Evolutionary conservation across 345 rosid genomes (phyloP).

Genomic region (Mangifera indica): DNA sequence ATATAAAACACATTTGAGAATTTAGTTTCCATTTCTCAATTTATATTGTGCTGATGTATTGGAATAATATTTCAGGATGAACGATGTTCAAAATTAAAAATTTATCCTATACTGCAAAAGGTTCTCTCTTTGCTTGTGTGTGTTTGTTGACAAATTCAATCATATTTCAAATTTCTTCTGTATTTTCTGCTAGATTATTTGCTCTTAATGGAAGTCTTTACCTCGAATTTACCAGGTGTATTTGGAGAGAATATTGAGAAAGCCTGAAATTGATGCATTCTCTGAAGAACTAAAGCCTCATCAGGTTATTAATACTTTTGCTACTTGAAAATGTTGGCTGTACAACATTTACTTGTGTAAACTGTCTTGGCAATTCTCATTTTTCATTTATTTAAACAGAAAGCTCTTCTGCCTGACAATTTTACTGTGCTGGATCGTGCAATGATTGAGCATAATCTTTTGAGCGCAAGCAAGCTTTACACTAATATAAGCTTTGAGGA

Average conservation of each 20-base stretch:
- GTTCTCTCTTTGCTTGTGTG: slow-evolving; percentile 31
- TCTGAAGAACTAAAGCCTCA: slow-evolving; percentile 90
- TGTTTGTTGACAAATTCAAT: not conserved
- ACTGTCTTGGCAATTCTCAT: not conserved
- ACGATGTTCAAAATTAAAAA: slow-evolving; percentile 89
- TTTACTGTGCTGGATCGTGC: slow-evolving; percentile 95
- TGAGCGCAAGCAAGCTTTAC: slow-evolving; percentile 96
- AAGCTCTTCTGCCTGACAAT: slow-evolving; percentile 88
- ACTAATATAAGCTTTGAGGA: slow-evolving; percentile 97
- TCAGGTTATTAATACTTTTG: slow-evolving; percentile 52
- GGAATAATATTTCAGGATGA: slow-evolving; percentile 68
- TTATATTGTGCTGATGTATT: slow-evolving; percentile 16
- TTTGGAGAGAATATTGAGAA: slow-evolving; percentile 89
- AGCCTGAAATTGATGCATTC: slow-evolving; percentile 95
- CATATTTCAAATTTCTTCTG: not conserved
- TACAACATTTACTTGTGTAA: slow-evolving; percentile 3
- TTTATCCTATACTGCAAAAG: slow-evolving; percentile 95
- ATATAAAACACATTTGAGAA: slow-evolving; percentile 2
- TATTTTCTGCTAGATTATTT: not conserved
- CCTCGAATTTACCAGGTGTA: slow-evolving; percentile 61
- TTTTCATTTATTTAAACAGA: slow-evolving; percentile 46
- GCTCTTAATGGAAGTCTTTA: slow-evolving; percentile 1
- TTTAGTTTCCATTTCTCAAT: slow-evolving; percentile 6
- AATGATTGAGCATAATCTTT: slow-evolving; percentile 96
- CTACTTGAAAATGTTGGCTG: slow-evolving; percentile 5